phyloP scores from a whole-genome alignment of 1,284 basidiomycete species.

The Exsudoporus floridanus region DNA sequence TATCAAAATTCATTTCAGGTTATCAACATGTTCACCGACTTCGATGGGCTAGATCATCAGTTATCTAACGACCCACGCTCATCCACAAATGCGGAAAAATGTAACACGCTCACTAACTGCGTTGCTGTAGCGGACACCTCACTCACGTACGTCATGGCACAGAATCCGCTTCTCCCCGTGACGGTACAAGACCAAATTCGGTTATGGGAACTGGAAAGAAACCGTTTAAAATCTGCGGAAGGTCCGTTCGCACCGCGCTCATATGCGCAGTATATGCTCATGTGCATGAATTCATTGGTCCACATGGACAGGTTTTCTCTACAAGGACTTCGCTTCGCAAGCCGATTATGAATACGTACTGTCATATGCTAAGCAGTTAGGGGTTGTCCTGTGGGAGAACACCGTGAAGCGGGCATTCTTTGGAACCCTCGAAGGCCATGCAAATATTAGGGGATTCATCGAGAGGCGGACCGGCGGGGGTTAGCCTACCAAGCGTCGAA shows the following conservation, averaged over 20 bases:
- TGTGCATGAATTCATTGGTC: slow-evolving; percentile 5
- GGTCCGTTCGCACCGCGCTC: slow-evolving; percentile 47
- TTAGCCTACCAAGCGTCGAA: slow-evolving; percentile 14
- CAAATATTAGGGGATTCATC: slow-evolving; percentile 77
- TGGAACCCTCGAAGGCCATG: slow-evolving; percentile 77
- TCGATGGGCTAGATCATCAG: slow-evolving; percentile 76
- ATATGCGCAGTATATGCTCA: slow-evolving; percentile 20
- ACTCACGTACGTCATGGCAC: slow-evolving; percentile 20
- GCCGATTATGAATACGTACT: slow-evolving; percentile 87
- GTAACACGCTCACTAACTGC: slow-evolving; percentile 43
- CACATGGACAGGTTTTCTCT: slow-evolving; percentile 70
- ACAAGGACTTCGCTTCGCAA: slow-evolving; percentile 83
- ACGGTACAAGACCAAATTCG: slow-evolving; percentile 98
- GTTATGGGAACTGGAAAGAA: slow-evolving; percentile 96
- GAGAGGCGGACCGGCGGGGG: slow-evolving; percentile 55
- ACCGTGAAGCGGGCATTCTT: slow-evolving; percentile 76
- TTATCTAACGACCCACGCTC: slow-evolving; percentile 92
- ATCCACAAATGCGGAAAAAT: slow-evolving; percentile 96
- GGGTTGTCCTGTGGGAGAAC: slow-evolving; percentile 80
- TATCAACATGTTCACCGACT: slow-evolving; percentile 10
- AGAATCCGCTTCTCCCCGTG: slow-evolving; percentile 90
- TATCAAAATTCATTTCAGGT: slow-evolving; percentile 15
- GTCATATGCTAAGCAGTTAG: slow-evolving; percentile 81
- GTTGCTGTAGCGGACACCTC: slow-evolving; percentile 2
- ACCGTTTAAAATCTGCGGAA: slow-evolving; percentile 85